phyloP scores from a whole-genome alignment of 495 filamentous ascomycete genomes.

The Cetradonia linearis region DNA sequence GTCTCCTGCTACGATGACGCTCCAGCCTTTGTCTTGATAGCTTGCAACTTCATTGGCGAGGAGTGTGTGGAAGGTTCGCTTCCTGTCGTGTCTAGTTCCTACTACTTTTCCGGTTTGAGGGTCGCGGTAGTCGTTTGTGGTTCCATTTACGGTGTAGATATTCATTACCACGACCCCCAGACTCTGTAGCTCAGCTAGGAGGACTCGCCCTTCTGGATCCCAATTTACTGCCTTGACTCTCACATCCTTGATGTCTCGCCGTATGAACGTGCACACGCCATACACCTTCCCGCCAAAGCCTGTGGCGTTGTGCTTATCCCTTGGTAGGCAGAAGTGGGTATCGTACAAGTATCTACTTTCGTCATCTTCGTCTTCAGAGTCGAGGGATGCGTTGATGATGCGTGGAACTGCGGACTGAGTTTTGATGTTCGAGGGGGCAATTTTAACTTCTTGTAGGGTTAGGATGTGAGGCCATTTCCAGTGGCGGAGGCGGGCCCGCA shows the following conservation, averaged over 20 bases:
- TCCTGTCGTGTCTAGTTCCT: constrained; percentile 41
- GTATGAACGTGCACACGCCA: constrained; percentile 40
- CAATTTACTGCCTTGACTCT: constrained; percentile 32
- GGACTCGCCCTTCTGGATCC: constrained; percentile 44
- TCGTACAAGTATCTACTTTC: constrained; percentile 31
- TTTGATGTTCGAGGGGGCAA: constrained; percentile 30
- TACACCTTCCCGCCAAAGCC: constrained; percentile 41
- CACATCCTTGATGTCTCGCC: constrained; percentile 32
- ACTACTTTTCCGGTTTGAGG: constrained; percentile 31
- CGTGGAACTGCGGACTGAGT: constrained; percentile 29
- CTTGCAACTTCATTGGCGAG: constrained; percentile 33
- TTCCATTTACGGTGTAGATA: constrained; percentile 46
- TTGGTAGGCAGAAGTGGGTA: constrained; percentile 35
- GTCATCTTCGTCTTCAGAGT: background rate
- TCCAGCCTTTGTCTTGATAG: constrained; percentile 32
- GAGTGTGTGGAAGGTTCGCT: constrained; percentile 36
- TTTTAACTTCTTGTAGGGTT: constrained; percentile 46
- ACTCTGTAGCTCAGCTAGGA: constrained; percentile 30
- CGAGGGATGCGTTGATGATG: constrained; percentile 26
- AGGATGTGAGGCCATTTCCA: constrained; percentile 40
- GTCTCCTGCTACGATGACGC: constrained; percentile 39
- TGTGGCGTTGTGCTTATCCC: constrained; percentile 38
- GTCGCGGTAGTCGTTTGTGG: constrained; percentile 34
- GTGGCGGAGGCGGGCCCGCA: constrained; percentile 36
- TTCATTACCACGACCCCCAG: constrained; percentile 35